Evolutionary conservation across 805 yeast species (phyloP), one percentile per base, ranked within the genome.

Genomic region (Ogataea pini): DNA sequence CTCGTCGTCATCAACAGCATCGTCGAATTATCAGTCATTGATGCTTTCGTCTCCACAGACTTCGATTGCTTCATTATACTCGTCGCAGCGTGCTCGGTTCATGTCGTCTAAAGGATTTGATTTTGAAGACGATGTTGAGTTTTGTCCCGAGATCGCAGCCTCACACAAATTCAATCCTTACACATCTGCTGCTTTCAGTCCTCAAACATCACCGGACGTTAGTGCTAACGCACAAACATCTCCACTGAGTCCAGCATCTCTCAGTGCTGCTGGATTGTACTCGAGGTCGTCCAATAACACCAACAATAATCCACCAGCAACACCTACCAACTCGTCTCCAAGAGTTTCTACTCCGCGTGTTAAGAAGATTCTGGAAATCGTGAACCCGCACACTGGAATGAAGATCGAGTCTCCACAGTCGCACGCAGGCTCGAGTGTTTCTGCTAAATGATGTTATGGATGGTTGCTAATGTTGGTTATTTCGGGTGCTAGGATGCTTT

Each of bases 161-260:
- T 45, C 37, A 16, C 46, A 75, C 59, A 81, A 76, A 62, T 83
- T 82, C 68, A 83, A 83, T 61, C 88, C 89, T 4, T 82, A 83
- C 61, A 82, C 86, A 2, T 82, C 87, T 1, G 68, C 78, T 38
- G 75, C 82, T 19, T 83, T 83, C 58, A 78, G 82, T 28, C 88
- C 89, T 8, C 48, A 37, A 22, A 64, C 64, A 8, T 70, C 73
- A 13, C 76, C 75, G 48, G 68, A 64, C 9, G 46, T 65, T 18
- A 52, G 52, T 41, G 62, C 51, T 29, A 65, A 55, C 13, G 47
- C 44, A 51, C 64, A 31, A 36, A 46, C 52, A 1, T 44, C 54
- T 7, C 51, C 57, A 5, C 33, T 50, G 43, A 50, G 52, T 29
- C 52, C 59, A 27, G 28, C 27, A 28, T 27, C 51, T 4, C 36